phyloP scores from a whole-genome alignment of 371 early-diverging fungal species.

The Basidiobolus meristosporus region DNA sequence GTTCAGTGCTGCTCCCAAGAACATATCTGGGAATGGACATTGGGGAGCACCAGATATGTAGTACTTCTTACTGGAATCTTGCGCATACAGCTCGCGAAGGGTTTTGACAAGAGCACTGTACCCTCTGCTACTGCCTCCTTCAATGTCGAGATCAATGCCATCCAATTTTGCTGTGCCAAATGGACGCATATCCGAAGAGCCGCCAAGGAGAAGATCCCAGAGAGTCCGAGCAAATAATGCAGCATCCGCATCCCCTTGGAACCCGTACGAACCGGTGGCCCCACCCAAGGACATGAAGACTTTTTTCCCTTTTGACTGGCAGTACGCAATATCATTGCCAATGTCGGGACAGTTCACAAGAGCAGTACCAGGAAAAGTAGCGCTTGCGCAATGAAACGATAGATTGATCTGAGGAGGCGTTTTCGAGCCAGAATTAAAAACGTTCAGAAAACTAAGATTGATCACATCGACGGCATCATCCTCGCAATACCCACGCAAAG shows the following conservation, averaged over 20 bases:
- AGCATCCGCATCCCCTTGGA: constrained; percentile 21
- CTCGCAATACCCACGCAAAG: constrained; percentile 34
- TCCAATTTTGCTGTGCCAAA: constrained; percentile 36
- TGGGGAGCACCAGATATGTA: constrained; percentile 54
- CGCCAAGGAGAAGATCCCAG: constrained; percentile 39
- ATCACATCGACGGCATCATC: constrained; percentile 25
- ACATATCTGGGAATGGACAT: constrained; percentile 35
- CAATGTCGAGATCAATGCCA: constrained; percentile 54
- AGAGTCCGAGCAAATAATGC: constrained; percentile 26
- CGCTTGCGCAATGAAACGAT: constrained; percentile 29
- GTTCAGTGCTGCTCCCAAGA: constrained; percentile 7
- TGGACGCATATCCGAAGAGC: constrained; percentile 22
- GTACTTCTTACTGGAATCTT: constrained; percentile 20
- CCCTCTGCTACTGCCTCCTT: constrained; percentile 26
- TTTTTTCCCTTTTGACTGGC: constrained; percentile 36
- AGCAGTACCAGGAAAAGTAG: constrained; percentile 14
- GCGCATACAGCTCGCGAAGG: constrained; percentile 19
- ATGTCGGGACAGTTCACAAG: constrained; percentile 33
- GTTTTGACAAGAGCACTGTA: constrained; percentile 18
- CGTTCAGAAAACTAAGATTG: constrained; percentile 35
- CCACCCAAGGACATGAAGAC: constrained; percentile 47
- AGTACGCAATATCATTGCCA: constrained; percentile 32
- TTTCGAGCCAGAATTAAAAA: constrained; percentile 23
- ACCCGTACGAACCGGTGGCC: constrained; percentile 35
- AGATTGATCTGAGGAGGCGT: constrained; percentile 24